These are phyloP conservation scores for Hypomontagnella monticulosa DNA, from an alignment of 495 filamentous ascomycete species.

Conservation along the genomic window DNA sequence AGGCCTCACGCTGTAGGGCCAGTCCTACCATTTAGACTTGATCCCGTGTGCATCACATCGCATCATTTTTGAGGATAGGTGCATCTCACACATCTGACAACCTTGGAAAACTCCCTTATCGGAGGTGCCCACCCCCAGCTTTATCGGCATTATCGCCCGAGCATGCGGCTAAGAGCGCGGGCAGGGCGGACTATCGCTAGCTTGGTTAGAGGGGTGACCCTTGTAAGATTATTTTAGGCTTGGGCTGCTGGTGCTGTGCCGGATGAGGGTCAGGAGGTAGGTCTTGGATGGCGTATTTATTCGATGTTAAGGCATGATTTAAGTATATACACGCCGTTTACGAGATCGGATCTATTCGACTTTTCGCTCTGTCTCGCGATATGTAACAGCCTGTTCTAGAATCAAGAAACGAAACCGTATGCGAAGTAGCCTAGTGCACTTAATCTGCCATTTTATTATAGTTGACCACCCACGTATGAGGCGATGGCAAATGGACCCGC, in stretches of 20 bases:
- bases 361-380: too few relatives aligned
- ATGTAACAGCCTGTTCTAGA: too few relatives aligned
- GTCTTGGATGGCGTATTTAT: background rate
- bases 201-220: conserved; percentile 17
- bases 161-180: conserved; percentile 28
- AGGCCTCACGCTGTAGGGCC: conserved; percentile 19
- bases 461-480: too few relatives aligned
- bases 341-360: too few relatives aligned
- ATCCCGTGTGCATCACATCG: conserved; percentile 39
- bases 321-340: too few relatives aligned
- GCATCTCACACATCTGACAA: conserved; percentile 8
- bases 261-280: background rate
- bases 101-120: conserved; percentile 34
- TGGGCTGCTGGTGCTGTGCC: background rate
- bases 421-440: too few relatives aligned
- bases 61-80: conserved; percentile 30
- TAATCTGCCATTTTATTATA: too few relatives aligned
- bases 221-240: conserved; percentile 14
- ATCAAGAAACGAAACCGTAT: too few relatives aligned
- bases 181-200: conserved; percentile 8
- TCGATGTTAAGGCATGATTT: too few relatives aligned
- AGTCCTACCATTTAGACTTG: conserved; percentile 34
- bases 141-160: conserved; percentile 26
- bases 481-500: conserved; percentile 19
- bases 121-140: conserved; percentile 29